Base-by-base conservation (phyloP, 768 basidiomycete genomes). In the Boletellus emodensis region DNA sequence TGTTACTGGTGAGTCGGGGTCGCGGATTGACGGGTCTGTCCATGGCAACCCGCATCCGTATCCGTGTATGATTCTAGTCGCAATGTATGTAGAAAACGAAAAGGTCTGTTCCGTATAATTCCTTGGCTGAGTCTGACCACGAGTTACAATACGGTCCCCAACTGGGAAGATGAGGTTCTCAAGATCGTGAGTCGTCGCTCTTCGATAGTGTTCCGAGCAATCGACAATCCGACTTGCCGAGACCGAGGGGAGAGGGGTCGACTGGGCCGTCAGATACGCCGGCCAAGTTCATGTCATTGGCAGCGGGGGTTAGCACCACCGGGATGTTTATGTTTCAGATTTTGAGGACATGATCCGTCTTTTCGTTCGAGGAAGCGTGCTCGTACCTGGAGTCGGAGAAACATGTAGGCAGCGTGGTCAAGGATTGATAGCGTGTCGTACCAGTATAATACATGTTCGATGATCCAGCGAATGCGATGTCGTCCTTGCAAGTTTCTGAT, bases 281-380 rank as follows among this genome's bases (percentile, higher is more conserved):
- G 81, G 82, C 1, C 68, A 68, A 3, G 59, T 82, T 38, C 69
- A 78, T 50, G 51, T 76, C 26, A 81, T 85, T 41, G 82, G 83
- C 24, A 26, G 24, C 24, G 24, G 24, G 20, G 28, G 38, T 24
- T 40, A 3, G 8, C 28, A 34, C 7, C n/a, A 51, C 40, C 3
- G 28, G 10, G 30, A 30, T 8, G 33, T 3, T 3, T 17, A 20
- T 13, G 11, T 14, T 13, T 3, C 53, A 81, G 76, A 54, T 83
- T 84, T 54, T n/a, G 72, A 75, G 37, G 71, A 75, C 39, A 77
- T 83, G 78, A 77, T 74, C 60, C 18, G 63, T 83, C 0, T 85
- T 84, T 69, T 48, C 68, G 11, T 85, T 83, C 58, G 75, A 78
- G 41, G 62, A 84, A n/a, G 68, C 83, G 1, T 84, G 79, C 60